Conservation (phyloP, 129 eudicot genomes). For the Deinandra increscens region DNA sequence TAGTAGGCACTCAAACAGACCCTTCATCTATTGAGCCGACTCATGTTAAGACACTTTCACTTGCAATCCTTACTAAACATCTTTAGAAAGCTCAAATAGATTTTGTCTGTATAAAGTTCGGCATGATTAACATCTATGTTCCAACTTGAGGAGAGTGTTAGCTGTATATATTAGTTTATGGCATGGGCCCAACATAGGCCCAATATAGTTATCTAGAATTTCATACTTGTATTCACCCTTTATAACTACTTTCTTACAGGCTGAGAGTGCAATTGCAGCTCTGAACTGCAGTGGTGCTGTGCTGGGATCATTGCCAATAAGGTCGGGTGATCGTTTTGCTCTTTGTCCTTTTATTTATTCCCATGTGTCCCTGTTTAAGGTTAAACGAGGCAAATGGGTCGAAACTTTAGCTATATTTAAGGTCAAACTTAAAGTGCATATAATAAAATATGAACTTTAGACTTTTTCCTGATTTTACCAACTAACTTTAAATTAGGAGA, state of each 20-base stretch:
- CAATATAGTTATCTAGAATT: too few species aligned
- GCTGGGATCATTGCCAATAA: slow-evolving; percentile 66
- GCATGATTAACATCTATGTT: too few species aligned
- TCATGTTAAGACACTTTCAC: too few species aligned
- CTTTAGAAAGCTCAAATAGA: too few species aligned
- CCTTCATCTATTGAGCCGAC: too few species aligned
- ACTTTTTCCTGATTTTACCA: not conserved
- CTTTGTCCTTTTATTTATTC: not conserved
- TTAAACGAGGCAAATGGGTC: not conserved
- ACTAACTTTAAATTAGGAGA: not conserved
- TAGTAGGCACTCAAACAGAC: too few species aligned
- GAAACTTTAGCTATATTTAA: not conserved
- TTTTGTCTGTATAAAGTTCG: too few species aligned
- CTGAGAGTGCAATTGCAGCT: slow-evolving; percentile 85
- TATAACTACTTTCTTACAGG: slow-evolving; percentile 43
- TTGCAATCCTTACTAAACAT: too few species aligned
- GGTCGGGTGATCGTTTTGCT: slow-evolving; percentile 33
- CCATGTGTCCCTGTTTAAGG: not conserved
- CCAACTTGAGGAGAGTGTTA: too few species aligned
- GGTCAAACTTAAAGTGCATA: not conserved
- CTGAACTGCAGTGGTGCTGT: slow-evolving; percentile 77
- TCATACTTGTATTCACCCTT: too few species aligned
- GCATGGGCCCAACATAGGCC: too few species aligned
- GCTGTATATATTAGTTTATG: too few species aligned
- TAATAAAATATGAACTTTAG: not conserved